These are phyloP conservation scores for Fraxinus quadrangulata DNA, from an alignment of 257 asterid species.

Conservation along the genomic window DNA sequence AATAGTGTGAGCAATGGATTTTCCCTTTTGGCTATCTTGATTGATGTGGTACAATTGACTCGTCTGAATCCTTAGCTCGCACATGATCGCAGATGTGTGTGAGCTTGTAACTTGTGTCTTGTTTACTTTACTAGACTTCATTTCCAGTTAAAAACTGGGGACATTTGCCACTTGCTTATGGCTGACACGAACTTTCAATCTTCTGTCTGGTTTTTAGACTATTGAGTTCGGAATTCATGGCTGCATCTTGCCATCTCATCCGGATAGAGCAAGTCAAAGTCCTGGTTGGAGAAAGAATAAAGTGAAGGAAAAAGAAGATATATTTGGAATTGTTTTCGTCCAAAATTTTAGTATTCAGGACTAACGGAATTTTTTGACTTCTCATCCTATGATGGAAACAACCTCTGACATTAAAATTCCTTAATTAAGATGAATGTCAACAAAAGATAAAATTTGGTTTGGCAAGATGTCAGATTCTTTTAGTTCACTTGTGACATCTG, in stretches of 20 bases:
- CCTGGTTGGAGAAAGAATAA: slow-evolving; percentile 1
- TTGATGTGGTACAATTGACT: neutral
- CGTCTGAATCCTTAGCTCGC: neutral
- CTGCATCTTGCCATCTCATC: slow-evolving; percentile 11
- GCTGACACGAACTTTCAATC: slow-evolving; percentile 4
- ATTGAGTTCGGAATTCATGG: slow-evolving; percentile 1
- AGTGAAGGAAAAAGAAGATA: neutral
- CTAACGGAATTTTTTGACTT: neutral
- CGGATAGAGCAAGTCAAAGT: slow-evolving; percentile 22
- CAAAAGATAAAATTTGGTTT: slow-evolving; percentile 12
- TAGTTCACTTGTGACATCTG: neutral
- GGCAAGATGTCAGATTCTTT: slow-evolving; percentile 15
- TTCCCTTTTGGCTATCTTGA: neutral
- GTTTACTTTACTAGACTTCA: neutral
- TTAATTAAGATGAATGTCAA: slow-evolving; percentile 2
- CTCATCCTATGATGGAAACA: neutral
- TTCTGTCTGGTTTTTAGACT: slow-evolving; percentile 5
- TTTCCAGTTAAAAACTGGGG: slow-evolving; percentile 12
- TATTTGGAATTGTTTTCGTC: neutral
- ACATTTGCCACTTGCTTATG: slow-evolving; percentile 7
- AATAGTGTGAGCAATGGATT: neutral
- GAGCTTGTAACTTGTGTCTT: slow-evolving; percentile 13
- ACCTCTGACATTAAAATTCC: neutral
- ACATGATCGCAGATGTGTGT: neutral
- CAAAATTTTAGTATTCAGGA: neutral